These are phyloP conservation scores for Yamadazyma songkhlaensis DNA, from an alignment of 1,139 yeast species.

Conservation along the genomic window DNA sequence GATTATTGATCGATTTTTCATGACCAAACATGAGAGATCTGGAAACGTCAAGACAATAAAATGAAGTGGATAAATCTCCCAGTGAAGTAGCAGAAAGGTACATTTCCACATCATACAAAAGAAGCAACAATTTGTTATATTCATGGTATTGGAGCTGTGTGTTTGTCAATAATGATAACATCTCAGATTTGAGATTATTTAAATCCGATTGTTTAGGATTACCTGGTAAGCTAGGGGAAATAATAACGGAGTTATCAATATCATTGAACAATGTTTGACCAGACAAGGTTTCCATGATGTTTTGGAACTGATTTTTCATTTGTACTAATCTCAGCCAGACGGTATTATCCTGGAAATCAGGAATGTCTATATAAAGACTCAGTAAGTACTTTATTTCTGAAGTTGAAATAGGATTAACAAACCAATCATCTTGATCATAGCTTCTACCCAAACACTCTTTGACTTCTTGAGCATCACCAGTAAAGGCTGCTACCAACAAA, in stretches of 20 bases:
- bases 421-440: not conserved
- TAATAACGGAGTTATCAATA: conserved; percentile 1
- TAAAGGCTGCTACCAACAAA: conserved; percentile 2
- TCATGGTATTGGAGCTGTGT: conserved; percentile 1
- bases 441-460: not conserved
- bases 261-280: not conserved
- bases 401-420: not conserved
- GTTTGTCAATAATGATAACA: not conserved
- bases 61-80: conserved; percentile 15
- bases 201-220: not conserved
- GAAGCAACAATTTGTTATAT: conserved; percentile 2
- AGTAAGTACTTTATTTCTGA: conserved; percentile 3
- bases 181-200: not conserved
- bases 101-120: conserved; percentile 1
- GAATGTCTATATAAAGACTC: not conserved
- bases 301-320: not conserved
- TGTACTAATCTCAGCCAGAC: conserved; percentile 1
- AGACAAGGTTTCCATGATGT: not conserved
- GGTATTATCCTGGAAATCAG: not conserved
- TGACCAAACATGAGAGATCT: conserved; percentile 29
- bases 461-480: not conserved
- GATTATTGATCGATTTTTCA: conserved; percentile 20
- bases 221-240: conserved; percentile 1
- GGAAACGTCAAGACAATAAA: conserved; percentile 32
- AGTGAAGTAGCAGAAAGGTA: not conserved